phyloP scores from a whole-genome alignment of 331 rosid genomes.

The Pyracantha coccinea region DNA sequence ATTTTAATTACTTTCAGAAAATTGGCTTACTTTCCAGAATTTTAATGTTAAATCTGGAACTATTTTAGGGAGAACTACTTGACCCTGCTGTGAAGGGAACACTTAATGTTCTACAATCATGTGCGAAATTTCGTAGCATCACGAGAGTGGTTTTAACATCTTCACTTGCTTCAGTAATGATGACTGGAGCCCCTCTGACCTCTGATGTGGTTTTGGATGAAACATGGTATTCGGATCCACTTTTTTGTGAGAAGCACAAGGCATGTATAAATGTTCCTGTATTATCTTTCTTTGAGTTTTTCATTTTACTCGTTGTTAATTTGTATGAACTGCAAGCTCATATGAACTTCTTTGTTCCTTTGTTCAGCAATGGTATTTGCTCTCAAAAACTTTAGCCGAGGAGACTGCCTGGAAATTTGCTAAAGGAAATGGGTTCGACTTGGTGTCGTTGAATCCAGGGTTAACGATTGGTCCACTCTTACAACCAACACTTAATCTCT shows the following conservation, averaged over 20 bases:
- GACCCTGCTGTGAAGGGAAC: neutral
- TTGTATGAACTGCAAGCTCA: neutral
- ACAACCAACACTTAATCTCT: conserved; percentile 11
- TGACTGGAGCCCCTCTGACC: conserved; percentile 20
- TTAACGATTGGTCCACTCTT: conserved; percentile 3
- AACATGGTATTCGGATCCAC: conserved; percentile 41
- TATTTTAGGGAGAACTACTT: neutral
- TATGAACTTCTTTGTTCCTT: neutral
- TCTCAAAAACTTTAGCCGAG: conserved; percentile 21
- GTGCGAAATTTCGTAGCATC: neutral
- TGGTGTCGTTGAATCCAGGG: conserved; percentile 8
- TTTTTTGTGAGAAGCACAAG: conserved; percentile 15
- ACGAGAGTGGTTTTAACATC: conserved; percentile 34
- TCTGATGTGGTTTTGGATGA: conserved; percentile 42
- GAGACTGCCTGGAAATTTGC: conserved; percentile 14
- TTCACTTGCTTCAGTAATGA: conserved; percentile 23
- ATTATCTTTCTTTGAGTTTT: neutral
- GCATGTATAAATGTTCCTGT: conserved; percentile 4
- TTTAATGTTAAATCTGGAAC: too few relatives aligned
- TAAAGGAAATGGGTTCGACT: conserved; percentile 1
- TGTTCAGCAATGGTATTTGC: conserved; percentile 5
- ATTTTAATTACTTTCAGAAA: too few relatives aligned
- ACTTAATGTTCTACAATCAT: neutral
- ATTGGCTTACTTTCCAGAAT: neutral
- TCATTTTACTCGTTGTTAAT: neutral